Evolutionary conservation across 2,329 filamentous ascomycete genomes (phyloP).

Genomic region (Coniochaeta hoffmannii): DNA sequence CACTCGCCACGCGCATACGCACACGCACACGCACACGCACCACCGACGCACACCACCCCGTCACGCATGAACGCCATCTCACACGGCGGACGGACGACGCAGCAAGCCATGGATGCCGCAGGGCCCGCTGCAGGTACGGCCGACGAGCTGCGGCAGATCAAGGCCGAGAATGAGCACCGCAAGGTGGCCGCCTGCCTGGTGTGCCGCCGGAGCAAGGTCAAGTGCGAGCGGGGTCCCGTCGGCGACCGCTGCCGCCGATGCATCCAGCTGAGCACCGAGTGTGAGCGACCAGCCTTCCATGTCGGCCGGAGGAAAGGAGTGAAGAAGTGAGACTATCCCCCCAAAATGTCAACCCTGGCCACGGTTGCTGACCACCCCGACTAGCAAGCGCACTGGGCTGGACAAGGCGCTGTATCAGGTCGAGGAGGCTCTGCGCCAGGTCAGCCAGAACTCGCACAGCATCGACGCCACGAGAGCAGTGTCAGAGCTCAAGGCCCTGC

Average conservation of each 20-base stretch:
- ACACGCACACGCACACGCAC: not conserved
- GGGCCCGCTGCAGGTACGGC: not conserved
- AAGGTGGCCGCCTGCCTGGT: conserved; percentile 6
- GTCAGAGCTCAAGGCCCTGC: conserved; percentile 31
- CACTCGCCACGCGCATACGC: not conserved
- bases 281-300: conserved; percentile 65
- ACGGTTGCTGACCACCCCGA: conserved; percentile 8
- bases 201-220: conserved; percentile 61
- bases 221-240: conserved; percentile 50
- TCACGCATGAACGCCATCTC: not conserved
- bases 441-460: conserved; percentile 35
- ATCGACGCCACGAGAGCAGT: conserved; percentile 38
- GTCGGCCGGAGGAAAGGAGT: conserved; percentile 68
- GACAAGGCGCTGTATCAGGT: conserved; percentile 70
- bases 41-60: not conserved
- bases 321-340: conserved; percentile 53
- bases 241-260: conserved; percentile 54
- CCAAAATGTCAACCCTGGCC: not conserved
- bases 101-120: not conserved
- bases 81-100: not conserved
- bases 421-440: conserved; percentile 58
- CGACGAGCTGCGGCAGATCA: not conserved
- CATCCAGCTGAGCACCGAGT: conserved; percentile 49
- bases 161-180: conserved; percentile 2
- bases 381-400: conserved; percentile 64